Conservation (phyloP, 2,329 filamentous ascomycete genomes). For the Pseudocercospora eumusae region DNA sequence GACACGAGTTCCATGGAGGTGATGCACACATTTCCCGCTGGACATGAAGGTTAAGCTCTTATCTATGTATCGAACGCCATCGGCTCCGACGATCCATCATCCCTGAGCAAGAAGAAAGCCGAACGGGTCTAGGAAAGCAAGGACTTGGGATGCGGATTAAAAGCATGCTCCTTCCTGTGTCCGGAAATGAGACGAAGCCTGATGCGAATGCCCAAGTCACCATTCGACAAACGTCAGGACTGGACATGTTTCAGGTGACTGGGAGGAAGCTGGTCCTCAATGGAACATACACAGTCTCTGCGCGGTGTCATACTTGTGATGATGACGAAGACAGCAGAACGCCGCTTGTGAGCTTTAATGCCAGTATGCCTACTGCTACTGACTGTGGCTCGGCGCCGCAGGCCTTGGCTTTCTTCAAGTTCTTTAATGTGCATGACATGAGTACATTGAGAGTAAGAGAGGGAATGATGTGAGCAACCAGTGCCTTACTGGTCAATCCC, state of each 20-base stretch:
- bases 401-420: conserved; percentile 12
- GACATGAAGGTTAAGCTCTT: conserved; percentile 13
- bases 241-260: conserved; percentile 18
- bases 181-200: background rate
- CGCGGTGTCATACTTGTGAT: background rate
- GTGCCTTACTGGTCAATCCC: too few species aligned
- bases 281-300: conserved; percentile 9
- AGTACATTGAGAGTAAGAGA: conserved; percentile 3
- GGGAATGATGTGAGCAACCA: background rate
- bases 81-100: too few species aligned
- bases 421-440: conserved; percentile 14
- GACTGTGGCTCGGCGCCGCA: conserved; percentile 7
- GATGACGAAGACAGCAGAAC: background rate
- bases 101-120: background rate
- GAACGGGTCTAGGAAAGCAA: conserved; percentile 12
- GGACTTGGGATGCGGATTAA: conserved; percentile 10
- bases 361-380: background rate
- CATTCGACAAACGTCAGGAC: conserved; percentile 10
- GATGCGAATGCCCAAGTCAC: conserved; percentile 11
- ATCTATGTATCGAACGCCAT: conserved; percentile 12
- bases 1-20: conserved; percentile 12
- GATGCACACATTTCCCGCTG: conserved; percentile 12
- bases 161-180: background rate
- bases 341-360: conserved; percentile 6
- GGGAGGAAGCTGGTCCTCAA: conserved; percentile 10